phyloP scores from a whole-genome alignment of 2,329 filamentous ascomycete genomes.

The Alternaria rosae region DNA sequence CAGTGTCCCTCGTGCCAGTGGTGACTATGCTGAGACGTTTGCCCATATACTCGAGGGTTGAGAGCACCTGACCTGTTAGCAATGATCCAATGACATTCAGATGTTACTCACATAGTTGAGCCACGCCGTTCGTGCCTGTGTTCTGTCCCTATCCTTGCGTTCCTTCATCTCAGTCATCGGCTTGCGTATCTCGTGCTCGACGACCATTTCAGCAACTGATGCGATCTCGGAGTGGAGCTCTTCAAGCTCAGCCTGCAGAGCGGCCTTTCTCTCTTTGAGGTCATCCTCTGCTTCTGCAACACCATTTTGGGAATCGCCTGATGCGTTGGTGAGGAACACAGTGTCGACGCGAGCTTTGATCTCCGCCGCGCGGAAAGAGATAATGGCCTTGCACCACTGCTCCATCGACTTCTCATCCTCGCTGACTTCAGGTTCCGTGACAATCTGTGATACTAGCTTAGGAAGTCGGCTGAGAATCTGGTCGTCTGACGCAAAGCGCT shows the following conservation, averaged over 20 bases:
- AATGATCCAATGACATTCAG: no score
- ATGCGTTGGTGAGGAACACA: constrained; percentile 59
- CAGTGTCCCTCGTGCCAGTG: constrained; percentile 30
- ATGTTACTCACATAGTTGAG: constrained; percentile 50
- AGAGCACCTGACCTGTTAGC: constrained; percentile 41
- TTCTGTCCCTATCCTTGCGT: constrained; percentile 45
- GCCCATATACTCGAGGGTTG: constrained; percentile 53
- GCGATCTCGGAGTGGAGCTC: constrained; percentile 74
- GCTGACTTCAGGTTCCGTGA: constrained; percentile 55
- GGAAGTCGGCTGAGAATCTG: constrained; percentile 70
- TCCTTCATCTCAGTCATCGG: constrained; percentile 61
- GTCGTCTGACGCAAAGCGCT: constrained; percentile 67
- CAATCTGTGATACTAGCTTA: constrained; percentile 69
- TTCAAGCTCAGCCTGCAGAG: constrained; percentile 70
- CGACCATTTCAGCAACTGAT: constrained; percentile 73
- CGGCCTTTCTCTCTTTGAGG: constrained; percentile 59
- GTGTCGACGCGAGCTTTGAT: constrained; percentile 58
- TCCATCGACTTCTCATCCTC: constrained; percentile 63
- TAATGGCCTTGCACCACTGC: constrained; percentile 60
- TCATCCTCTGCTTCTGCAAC: constrained; percentile 47
- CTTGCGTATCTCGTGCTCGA: constrained; percentile 71
- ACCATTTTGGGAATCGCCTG: constrained; percentile 7
- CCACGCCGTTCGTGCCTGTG: constrained; percentile 50
- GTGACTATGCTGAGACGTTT: constrained; percentile 43
- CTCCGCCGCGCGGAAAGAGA: constrained; percentile 50